These are phyloP conservation scores for Wickerhamiella slavikovae DNA, from an alignment of 805 yeast genomes.

Conservation along the genomic window DNA sequence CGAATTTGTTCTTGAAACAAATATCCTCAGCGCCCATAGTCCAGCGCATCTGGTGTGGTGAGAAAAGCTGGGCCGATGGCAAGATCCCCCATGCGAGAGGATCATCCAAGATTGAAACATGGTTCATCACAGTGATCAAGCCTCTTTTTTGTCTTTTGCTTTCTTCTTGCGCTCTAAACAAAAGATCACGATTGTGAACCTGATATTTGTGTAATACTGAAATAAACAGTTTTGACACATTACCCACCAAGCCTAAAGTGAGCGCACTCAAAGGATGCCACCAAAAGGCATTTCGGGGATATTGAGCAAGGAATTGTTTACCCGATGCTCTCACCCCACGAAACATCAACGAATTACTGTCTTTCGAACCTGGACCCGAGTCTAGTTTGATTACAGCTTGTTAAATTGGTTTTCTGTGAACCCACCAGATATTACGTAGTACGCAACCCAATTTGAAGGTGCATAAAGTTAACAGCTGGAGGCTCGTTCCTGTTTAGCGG, in stretches of 20 bases:
- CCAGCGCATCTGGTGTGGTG: constrained; percentile 65
- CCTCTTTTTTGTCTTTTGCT: constrained; percentile 54
- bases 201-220: constrained; percentile 42
- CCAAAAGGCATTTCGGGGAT: constrained; percentile 33
- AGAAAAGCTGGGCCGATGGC: constrained; percentile 34
- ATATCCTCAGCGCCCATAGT: constrained; percentile 85
- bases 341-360: too few relatives aligned
- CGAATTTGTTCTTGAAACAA: constrained; percentile 31
- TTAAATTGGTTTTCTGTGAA: too few relatives aligned
- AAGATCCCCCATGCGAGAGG: constrained; percentile 79
- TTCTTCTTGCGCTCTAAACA: constrained; percentile 42
- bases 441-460: too few relatives aligned
- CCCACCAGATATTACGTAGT: too few relatives aligned
- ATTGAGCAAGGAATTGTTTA: constrained; percentile 16
- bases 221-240: constrained; percentile 39
- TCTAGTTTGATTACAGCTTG: too few relatives aligned
- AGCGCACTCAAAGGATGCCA: constrained; percentile 56
- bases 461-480: too few relatives aligned
- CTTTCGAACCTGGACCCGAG: background rate
- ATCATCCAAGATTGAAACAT: constrained; percentile 54
- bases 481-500: too few relatives aligned
- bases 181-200: constrained; percentile 37
- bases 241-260: constrained; percentile 46
- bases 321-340: constrained; percentile 29
- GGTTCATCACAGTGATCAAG: constrained; percentile 74